Evolutionary conservation across 371 early-diverging fungal genomes (phyloP), one percentile per base, ranked within the genome.

Genomic region (Paraphysoderma sedebokerense): DNA sequence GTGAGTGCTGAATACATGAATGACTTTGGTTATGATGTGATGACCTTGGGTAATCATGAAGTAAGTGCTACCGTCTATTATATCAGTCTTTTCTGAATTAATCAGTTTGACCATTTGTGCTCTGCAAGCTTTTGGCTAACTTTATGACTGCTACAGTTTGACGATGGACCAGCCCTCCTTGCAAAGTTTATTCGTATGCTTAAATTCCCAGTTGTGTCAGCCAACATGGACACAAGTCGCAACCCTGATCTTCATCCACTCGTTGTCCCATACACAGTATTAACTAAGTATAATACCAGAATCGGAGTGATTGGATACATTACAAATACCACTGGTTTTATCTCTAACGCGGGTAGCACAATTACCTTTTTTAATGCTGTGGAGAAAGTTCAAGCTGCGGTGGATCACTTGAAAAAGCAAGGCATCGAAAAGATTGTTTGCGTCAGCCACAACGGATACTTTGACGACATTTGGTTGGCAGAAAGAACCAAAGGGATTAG

Each of bases 41-140:
- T 74, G 52, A 53, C 72, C 15, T 61, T 81, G 46, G 83, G 83
- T 33, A 82, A 83, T 59, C 79, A 77, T 47, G 79, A 77, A n/a
- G n/a, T n/a, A n/a, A n/a, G n/a, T n/a, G n/a, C n/a, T n/a, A n/a
- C n/a, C n/a, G n/a, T n/a, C n/a, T n/a, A n/a, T n/a, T n/a, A n/a
- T n/a, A n/a, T n/a, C n/a, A n/a, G n/a, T n/a, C n/a, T n/a, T n/a
- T n/a, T n/a, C n/a, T n/a, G n/a, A n/a, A n/a, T n/a, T n/a, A n/a
- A n/a, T n/a, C n/a, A n/a, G n/a, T n/a, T n/a, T n/a, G n/a, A n/a
- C n/a, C n/a, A n/a, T n/a, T n/a, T n/a, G n/a, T n/a, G n/a, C n/a
- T n/a, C n/a, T n/a, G n/a, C n/a, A n/a, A n/a, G n/a, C n/a, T n/a
- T n/a, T n/a, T n/a, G n/a, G n/a, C n/a, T n/a, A n/a, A n/a, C n/a